phyloP scores from a whole-genome alignment of 805 yeast genomes.

The Teunomyces funiuensis region DNA sequence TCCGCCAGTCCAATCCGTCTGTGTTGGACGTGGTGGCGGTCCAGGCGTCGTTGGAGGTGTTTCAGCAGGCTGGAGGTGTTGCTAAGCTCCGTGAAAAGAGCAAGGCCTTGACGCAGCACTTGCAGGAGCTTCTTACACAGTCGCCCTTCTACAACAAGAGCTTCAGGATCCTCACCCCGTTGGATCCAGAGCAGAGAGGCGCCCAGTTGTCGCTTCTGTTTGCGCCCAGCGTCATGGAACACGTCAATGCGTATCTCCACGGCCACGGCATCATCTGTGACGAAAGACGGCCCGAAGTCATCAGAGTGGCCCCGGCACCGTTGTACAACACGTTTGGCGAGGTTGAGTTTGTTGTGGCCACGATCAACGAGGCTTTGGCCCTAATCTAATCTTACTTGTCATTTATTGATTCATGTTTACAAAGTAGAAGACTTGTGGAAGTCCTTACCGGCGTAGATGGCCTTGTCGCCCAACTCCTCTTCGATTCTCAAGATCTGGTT shows the following conservation, averaged over 20 bases:
- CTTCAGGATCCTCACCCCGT: slow-evolving; percentile 77
- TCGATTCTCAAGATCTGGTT: slow-evolving; percentile 98
- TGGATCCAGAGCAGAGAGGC: slow-evolving; percentile 58
- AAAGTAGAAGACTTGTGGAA: slow-evolving; percentile 62
- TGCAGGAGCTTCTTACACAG: slow-evolving; percentile 46
- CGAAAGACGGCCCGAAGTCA: slow-evolving; percentile 88
- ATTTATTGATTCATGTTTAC: slow-evolving; percentile 21
- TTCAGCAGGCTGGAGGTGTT: slow-evolving; percentile 65
- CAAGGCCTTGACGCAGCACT: slow-evolving; percentile 52
- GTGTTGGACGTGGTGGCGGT: slow-evolving; percentile 81
- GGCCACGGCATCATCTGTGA: slow-evolving; percentile 74
- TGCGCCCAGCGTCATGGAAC: slow-evolving; percentile 59
- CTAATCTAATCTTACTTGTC: too few relatives aligned
- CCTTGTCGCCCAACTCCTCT: slow-evolving; percentile 98
- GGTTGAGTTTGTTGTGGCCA: slow-evolving; percentile 45
- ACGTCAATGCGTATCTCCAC: slow-evolving; percentile 50
- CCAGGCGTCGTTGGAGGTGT: slow-evolving; percentile 61
- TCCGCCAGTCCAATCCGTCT: slow-evolving; percentile 87
- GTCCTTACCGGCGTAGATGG: slow-evolving; percentile 89
- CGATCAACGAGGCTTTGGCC: slow-evolving; percentile 43
- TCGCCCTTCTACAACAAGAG: slow-evolving; percentile 48
- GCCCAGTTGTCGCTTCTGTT: slow-evolving; percentile 80
- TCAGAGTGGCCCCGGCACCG: slow-evolving; percentile 85
- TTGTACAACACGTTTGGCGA: slow-evolving; percentile 77
- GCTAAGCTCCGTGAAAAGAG: slow-evolving; percentile 55